A percentile compares a stretch with the other conserved stretches of the same genome.
Evolutionary conservation across 345 rosid genomes (phyloP).

Genomic region (Carallia pectinifolia): DNA sequence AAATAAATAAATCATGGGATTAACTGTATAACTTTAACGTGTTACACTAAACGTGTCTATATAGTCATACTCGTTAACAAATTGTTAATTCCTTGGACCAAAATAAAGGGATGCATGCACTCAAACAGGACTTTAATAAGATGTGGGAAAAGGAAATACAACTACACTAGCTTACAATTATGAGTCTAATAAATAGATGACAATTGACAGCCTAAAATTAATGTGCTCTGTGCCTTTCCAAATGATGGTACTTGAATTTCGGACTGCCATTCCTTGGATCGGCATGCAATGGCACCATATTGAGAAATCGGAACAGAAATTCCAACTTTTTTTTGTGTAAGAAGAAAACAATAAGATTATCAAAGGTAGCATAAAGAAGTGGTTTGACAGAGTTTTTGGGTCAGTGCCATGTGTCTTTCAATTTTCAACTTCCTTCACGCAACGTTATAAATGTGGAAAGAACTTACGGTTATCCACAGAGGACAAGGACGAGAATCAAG

Average conservation of each 20-base stretch:
- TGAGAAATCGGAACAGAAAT: slow-evolving; percentile 12
- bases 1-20: too few species aligned
- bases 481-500: slow-evolving; percentile 18
- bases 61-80: too few species aligned
- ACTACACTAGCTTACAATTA: background rate
- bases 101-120: background rate
- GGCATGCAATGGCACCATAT: slow-evolving; percentile 9
- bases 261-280: slow-evolving; percentile 20
- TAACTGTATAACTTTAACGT: too few species aligned
- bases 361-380: slow-evolving; percentile 2
- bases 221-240: slow-evolving; percentile 12
- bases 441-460: background rate
- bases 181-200: slow-evolving; percentile 10
- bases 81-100: too few species aligned
- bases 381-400: background rate
- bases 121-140: background rate
- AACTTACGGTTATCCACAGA: slow-evolving; percentile 1
- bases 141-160: slow-evolving; percentile 1
- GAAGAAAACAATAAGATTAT: background rate
- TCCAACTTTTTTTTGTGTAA: slow-evolving; percentile 12
- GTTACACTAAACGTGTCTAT: too few species aligned
- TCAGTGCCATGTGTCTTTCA: slow-evolving; percentile 15
- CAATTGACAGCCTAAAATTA: slow-evolving; percentile 11
- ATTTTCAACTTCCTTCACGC: background rate
- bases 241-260: slow-evolving; percentile 8